Conservation (phyloP, 345 rosid genomes). For the Salix udensis region DNA sequence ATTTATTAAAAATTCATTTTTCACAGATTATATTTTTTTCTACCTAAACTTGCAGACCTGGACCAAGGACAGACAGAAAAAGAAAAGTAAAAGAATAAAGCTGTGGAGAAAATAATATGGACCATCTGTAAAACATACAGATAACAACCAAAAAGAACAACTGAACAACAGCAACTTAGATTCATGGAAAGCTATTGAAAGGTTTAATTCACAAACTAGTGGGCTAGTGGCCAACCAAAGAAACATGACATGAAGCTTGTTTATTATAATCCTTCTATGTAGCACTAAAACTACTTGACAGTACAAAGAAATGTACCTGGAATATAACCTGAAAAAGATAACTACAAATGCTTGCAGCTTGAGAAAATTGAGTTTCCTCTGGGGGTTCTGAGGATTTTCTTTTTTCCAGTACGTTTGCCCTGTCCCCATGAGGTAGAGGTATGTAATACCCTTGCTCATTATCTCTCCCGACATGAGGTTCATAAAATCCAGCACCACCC, state of each 20-base stretch:
- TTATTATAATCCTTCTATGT: not conserved
- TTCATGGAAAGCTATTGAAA: not conserved
- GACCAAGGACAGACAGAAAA: not conserved
- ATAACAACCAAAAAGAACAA: not conserved
- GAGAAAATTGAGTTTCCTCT: conserved; percentile 17
- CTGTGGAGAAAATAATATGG: not conserved
- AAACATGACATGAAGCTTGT: not conserved
- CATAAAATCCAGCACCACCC: conserved; percentile 14
- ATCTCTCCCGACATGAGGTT: conserved; percentile 27
- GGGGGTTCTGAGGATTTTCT: conserved; percentile 8
- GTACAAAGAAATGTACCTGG: conserved; percentile 43
- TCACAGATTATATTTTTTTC: not conserved
- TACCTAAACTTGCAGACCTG: not conserved
- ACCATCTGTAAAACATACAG: not conserved
- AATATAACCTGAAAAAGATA: conserved; percentile 55
- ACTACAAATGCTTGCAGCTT: conserved; percentile 24
- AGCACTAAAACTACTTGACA: not conserved
- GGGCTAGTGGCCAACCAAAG: not conserved
- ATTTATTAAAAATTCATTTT: not conserved
- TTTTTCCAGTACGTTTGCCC: conserved; percentile 12
- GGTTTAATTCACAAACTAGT: not conserved
- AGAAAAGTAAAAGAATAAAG: not conserved
- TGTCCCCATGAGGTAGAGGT: conserved; percentile 34
- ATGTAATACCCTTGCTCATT: conserved; percentile 40
- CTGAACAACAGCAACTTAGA: not conserved